These are phyloP conservation scores for Penicillium crustosum DNA, from an alignment of 2,329 filamentous ascomycete genomes.

Conservation along the genomic window DNA sequence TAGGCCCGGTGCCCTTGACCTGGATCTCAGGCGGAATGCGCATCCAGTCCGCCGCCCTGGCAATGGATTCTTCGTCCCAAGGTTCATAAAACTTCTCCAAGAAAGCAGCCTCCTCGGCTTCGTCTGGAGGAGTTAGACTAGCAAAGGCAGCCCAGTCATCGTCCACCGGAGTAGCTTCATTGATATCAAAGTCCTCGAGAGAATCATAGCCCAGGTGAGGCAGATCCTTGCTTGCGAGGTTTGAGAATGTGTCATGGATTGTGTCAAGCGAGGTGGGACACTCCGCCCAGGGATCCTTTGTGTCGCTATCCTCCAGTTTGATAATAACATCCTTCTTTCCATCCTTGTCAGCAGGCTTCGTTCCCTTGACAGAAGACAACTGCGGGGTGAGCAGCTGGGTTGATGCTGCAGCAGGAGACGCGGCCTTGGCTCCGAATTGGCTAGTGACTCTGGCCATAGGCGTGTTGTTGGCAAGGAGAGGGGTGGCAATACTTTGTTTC, in stretches of 20 bases:
- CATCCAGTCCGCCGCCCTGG: conserved; percentile 16
- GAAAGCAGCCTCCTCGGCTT: conserved; percentile 12
- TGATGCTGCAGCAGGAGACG: conserved; percentile 32
- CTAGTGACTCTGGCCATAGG: conserved; percentile 37
- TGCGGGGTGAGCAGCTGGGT: conserved; percentile 37
- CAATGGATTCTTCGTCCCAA: conserved; percentile 19
- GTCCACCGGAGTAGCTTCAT: conserved; percentile 22
- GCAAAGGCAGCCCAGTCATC: conserved; percentile 25
- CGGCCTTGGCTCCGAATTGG: conserved; percentile 34
- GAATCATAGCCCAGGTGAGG: conserved; percentile 35
- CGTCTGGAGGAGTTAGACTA: conserved; percentile 39
- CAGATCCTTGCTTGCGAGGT: conserved; percentile 30
- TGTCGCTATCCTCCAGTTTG: conserved; percentile 9
- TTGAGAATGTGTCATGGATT: conserved; percentile 41
- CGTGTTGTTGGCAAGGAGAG: conserved; percentile 30
- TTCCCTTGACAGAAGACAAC: conserved; percentile 24
- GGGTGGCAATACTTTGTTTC: conserved; percentile 33
- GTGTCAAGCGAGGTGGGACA: conserved; percentile 39
- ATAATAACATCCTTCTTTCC: conserved; percentile 6
- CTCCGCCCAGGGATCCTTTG: conserved; percentile 40
- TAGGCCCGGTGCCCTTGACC: conserved; percentile 3
- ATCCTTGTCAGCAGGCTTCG: conserved; percentile 27
- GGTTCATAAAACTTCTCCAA: conserved; percentile 10
- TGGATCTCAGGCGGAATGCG: conserved; percentile 13
- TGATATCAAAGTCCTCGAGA: conserved; percentile 40